Base-by-base conservation (phyloP, 2,329 filamentous ascomycete genomes). In the Huntiella savannae region DNA sequence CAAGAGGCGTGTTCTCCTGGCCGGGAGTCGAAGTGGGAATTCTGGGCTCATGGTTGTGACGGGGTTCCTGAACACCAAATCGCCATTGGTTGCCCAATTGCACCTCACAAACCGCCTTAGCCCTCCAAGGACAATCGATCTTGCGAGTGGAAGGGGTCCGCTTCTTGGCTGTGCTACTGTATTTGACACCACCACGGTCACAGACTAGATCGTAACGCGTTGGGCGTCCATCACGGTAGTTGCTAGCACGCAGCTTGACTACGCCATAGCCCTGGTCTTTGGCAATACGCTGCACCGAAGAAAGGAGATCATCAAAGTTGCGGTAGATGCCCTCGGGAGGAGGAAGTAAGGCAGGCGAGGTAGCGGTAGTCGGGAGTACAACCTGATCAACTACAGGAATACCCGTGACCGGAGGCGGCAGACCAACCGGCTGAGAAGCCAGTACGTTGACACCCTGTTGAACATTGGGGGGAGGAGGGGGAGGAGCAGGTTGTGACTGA, bases 151-250 rank as follows among this genome's bases (percentile, higher is more conserved):
- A 75, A 1, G 73, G 73, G 53, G 74, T 76, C 48, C 73, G 69
- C 62, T 76, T 77, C 64, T 76, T 76, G 5, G 73, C 73, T 1
- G 73, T 77, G 59, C 72, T 76, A 61, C 64, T 74, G 60, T 77
- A 77, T 59, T 76, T 77, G 56, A 77, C 73, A 50, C 73, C 73
- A 46, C 73, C 73, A 36, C 73, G 71, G 52, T 77, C 73, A 59
- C 73, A 77, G 33, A 77, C 73, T 8, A 77, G 63, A 52, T 77
- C 73, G 58, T 75, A 77, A 12, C 73, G 68, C 15, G 73, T 76
- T 1, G 73, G 71, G 53, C 75, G 75, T 50, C 70, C 69, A 46
- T 77, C 73, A 39, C 73, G 71, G 53, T 77, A 77, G 59, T 77
- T 77, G 54, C 71, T 75, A 4, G 73, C 71, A 33, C 73, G 68